These are phyloP conservation scores for Pistacia vera DNA, from an alignment of 345 rosid genomes.

Conservation along the genomic window DNA sequence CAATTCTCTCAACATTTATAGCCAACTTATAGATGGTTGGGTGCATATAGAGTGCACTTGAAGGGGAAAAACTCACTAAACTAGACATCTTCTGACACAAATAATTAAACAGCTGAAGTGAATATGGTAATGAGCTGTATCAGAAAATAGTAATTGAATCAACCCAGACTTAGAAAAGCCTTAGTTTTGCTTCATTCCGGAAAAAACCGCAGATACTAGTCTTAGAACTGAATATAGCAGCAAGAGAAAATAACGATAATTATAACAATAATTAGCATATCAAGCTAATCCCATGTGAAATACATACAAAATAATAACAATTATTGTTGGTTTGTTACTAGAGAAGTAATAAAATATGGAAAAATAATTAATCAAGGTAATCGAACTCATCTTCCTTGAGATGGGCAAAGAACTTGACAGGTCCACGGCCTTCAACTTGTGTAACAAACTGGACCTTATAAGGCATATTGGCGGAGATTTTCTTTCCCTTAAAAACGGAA, in stretches of 20 bases:
- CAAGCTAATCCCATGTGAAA: background rate
- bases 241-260: background rate
- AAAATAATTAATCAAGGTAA: slow-evolving; percentile 36
- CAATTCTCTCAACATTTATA: too few species aligned
- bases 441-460: slow-evolving; percentile 71
- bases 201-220: background rate
- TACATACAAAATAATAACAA: background rate
- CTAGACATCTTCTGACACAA: too few species aligned
- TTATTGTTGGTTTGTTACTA: too few species aligned
- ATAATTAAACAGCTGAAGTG: too few species aligned
- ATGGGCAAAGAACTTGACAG: slow-evolving; percentile 88
- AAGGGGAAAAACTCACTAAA: too few species aligned
- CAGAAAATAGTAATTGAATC: background rate
- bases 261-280: background rate
- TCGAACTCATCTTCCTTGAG: slow-evolving; percentile 88
- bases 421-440: slow-evolving; percentile 66
- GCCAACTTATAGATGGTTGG: too few species aligned
- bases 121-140: background rate
- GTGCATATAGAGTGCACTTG: too few species aligned
- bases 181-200: background rate
- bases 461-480: slow-evolving; percentile 81
- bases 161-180: background rate
- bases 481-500: slow-evolving; percentile 73
- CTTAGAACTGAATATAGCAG: background rate
- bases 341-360: too few species aligned